phyloP scores from a whole-genome alignment of 495 filamentous ascomycete genomes.

The Daldinia caldariorum region DNA sequence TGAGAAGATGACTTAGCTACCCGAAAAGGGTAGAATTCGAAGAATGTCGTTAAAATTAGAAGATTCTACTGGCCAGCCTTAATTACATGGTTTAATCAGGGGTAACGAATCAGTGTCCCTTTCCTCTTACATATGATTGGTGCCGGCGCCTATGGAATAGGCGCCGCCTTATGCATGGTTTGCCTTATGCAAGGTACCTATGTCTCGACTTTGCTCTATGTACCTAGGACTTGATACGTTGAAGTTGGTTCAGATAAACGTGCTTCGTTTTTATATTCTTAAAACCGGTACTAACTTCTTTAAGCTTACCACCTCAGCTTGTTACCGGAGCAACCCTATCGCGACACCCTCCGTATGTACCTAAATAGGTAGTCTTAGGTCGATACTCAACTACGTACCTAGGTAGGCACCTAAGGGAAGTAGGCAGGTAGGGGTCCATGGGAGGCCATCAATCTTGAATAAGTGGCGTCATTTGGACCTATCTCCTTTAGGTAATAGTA shows the following conservation, averaged over 20 bases:
- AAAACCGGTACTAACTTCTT: not conserved
- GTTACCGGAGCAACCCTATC: not conserved
- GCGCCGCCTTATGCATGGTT: not conserved
- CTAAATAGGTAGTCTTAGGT: no score
- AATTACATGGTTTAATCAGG: not conserved
- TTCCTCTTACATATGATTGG: not conserved
- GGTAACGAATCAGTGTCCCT: not conserved
- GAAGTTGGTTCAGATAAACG: not conserved
- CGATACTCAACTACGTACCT: no score
- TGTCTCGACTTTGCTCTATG: not conserved
- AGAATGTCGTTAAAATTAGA: not conserved
- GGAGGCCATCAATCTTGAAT: no score
- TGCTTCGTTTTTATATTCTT: not conserved
- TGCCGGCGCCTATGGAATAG: not conserved
- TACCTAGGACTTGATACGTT: not conserved
- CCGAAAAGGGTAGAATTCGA: not conserved
- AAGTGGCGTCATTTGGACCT: no score
- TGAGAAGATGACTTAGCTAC: not conserved
- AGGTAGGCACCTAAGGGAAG: no score
- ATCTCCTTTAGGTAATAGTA: no score
- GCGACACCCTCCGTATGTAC: no score
- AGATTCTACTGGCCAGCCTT: not conserved
- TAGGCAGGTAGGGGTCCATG: no score
- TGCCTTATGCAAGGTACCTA: not conserved
- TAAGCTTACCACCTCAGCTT: not conserved